These are phyloP conservation scores for Ophiostoma quercus DNA, from an alignment of 2,329 filamentous ascomycete species.

Conservation along the genomic window DNA sequence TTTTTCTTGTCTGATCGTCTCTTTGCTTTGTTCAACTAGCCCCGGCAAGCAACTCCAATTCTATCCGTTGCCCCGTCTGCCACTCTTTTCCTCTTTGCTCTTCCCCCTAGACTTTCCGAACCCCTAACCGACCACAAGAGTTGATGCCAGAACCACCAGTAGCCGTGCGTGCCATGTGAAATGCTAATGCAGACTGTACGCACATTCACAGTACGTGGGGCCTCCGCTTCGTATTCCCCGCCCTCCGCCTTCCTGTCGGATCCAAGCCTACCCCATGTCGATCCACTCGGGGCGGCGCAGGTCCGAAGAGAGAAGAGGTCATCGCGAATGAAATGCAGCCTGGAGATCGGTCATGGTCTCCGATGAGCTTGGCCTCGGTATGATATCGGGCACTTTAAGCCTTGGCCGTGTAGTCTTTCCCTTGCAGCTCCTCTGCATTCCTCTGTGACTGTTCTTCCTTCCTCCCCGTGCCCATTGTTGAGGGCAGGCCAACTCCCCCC, in stretches of 20 bases:
- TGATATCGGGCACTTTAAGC: conserved; percentile 5
- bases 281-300: conserved; percentile 7
- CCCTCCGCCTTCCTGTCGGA: neutral
- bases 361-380: conserved; percentile 6
- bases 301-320: neutral
- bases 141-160: neutral
- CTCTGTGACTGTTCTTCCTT: neutral
- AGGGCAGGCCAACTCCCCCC: conserved; percentile 16
- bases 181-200: neutral
- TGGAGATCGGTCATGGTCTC: conserved; percentile 11
- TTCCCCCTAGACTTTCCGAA: neutral
- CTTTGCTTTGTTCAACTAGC: neutral
- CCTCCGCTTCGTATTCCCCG: conserved; percentile 2
- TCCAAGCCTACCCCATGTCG: neutral
- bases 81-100: neutral
- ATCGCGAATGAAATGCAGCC: neutral
- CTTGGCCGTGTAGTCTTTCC: neutral
- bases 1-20: neutral
- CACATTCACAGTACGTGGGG: neutral
- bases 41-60: neutral
- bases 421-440: neutral
- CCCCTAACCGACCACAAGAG: neutral
- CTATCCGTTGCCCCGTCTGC: conserved; percentile 2
- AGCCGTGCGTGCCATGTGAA: neutral
- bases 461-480: conserved; percentile 16